These are phyloP conservation scores for Comarum palustre DNA, from an alignment of 306 rosid genomes.

Conservation along the genomic window DNA sequence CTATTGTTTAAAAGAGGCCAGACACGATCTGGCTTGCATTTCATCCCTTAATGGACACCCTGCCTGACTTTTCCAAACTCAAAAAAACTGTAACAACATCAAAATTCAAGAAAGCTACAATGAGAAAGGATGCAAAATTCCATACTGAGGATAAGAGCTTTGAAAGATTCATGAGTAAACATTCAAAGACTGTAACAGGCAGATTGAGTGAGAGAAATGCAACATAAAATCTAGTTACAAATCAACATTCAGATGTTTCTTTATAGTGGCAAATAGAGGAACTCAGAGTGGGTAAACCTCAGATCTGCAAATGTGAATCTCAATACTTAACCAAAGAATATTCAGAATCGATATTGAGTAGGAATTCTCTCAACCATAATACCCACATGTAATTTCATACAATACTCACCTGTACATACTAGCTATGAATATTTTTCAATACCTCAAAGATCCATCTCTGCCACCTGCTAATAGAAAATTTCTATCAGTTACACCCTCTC, in stretches of 20 bases:
- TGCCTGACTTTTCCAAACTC: constrained; percentile 55
- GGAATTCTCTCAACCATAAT: neutral
- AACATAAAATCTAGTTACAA: neutral
- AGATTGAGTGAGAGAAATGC: neutral
- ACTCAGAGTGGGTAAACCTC: neutral
- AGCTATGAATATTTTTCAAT: constrained; percentile 6
- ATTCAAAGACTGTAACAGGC: neutral
- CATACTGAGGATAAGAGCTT: neutral
- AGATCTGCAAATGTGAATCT: neutral
- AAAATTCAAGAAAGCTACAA: constrained; percentile 37
- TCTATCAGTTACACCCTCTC: constrained; percentile 49
- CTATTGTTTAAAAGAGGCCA: constrained; percentile 40
- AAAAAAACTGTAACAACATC: constrained; percentile 52
- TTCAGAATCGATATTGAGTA: neutral
- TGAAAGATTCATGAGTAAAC: constrained; percentile 5
- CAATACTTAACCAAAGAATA: neutral
- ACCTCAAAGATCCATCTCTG: constrained; percentile 61
- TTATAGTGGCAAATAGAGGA: neutral
- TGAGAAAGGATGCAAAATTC: constrained; percentile 9
- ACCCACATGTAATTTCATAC: neutral
- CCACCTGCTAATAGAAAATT: constrained; percentile 61
- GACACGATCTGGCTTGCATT: constrained; percentile 50
- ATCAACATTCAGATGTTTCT: neutral
- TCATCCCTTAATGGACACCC: constrained; percentile 27
- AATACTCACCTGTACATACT: neutral